Base-by-base conservation (phyloP, 805 yeast genomes). In the Kluyveromyces wickerhamii region DNA sequence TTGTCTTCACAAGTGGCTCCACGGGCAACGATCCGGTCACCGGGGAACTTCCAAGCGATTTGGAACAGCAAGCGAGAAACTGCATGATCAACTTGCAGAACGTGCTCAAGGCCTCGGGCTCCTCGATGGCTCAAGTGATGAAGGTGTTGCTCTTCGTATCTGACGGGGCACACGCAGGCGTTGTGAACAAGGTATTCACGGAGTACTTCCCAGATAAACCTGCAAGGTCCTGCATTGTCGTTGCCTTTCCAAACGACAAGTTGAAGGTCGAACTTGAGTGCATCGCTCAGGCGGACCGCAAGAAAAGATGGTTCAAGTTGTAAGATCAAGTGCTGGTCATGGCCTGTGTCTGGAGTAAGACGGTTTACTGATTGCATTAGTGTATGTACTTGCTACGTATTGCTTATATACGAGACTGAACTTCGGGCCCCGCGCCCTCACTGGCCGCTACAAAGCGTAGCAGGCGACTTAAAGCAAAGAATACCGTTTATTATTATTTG, bases 201-300 rank as follows among this genome's bases (percentile, higher is more conserved):
- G 60, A 65, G 41, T 59, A 62, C 47, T 68, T 74, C 58, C 62
- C 65, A 2, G 57, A 60, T 29, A 59, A 62, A 42, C 79, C 79
- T 13, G 74, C 74, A 6, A 65, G 79, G 60, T 64, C 71, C 30
- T 69, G 75, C 48, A 60, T 73, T 23, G 59, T 69, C 34, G 76
- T 68, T 21, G 65, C 58, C 6, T 72, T 73, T 57, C 74, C 74
- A 48, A 66, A 71, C 48, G 61, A 67, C 8, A 46, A 57, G n/a
- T 41, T 72, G 35, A 64, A 69, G 44, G 69, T 74, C 30, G 79
- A 74, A 48, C 48, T 72, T 36, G 78, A 73, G 46, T 65, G 67
- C 33, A 57, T 72, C 47, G 72, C 73, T 21, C 39, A 41, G 33
- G 37, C 30, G 9, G 22, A 33, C 9, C 21, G 27, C 12, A 23